Evolutionary conservation across 805 yeast species (phyloP).

Genomic region (Ogataea glucozyma): DNA sequence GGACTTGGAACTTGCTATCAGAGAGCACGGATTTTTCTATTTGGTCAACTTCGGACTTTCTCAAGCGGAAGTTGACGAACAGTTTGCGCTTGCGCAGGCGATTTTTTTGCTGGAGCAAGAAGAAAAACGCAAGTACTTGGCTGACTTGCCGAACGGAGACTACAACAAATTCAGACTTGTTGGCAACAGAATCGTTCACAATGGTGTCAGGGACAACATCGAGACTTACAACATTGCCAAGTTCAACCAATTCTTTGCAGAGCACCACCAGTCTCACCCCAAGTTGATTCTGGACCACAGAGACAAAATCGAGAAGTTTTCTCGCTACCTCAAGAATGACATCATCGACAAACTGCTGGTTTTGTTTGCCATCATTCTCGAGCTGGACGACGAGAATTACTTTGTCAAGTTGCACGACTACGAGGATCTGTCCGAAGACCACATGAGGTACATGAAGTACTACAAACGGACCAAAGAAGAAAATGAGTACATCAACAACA

Average conservation of each 20-base stretch:
- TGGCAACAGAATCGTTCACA: constrained; percentile 35
- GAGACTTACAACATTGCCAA: constrained; percentile 38
- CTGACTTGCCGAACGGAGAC: constrained; percentile 34
- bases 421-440: constrained; percentile 39
- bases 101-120: constrained; percentile 32
- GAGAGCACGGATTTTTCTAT: constrained; percentile 38
- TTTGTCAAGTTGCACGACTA: constrained; percentile 36
- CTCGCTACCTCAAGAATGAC: constrained; percentile 5
- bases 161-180: constrained; percentile 38
- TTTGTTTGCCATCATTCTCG: constrained; percentile 38
- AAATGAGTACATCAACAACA: constrained; percentile 34
- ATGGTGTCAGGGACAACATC: constrained; percentile 34
- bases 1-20: constrained; percentile 32
- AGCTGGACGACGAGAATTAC: constrained; percentile 35
- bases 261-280: constrained; percentile 19
- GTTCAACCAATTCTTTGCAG: constrained; percentile 27
- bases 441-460: constrained; percentile 38
- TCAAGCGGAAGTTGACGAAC: constrained; percentile 31
- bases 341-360: constrained; percentile 27
- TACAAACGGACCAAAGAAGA: constrained; percentile 33
- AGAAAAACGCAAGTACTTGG: constrained; percentile 31
- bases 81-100: constrained; percentile 33
- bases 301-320: constrained; percentile 10
- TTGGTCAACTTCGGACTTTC: constrained; percentile 31
- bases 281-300: constrained; percentile 7